These are phyloP conservation scores for Mycosphaerella sp. DNA, from an alignment of 2,329 filamentous ascomycete species.

Conservation along the genomic window DNA sequence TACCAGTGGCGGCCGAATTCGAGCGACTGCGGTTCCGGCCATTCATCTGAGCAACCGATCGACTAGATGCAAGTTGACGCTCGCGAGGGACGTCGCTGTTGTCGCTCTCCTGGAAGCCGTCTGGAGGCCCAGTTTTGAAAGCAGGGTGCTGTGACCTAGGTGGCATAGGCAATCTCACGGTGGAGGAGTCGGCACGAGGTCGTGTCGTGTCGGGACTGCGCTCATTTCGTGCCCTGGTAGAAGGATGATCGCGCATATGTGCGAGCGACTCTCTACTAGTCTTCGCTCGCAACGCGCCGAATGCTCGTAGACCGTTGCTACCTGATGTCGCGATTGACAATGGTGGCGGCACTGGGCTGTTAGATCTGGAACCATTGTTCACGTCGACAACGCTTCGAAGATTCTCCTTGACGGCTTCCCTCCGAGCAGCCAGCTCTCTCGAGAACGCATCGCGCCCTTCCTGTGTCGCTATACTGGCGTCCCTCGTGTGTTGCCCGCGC, in stretches of 20 bases:
- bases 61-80: slow-evolving; percentile 18
- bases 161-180: slow-evolving; percentile 19
- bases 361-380: slow-evolving; percentile 40
- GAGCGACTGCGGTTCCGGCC: slow-evolving; percentile 45
- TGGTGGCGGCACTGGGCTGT: slow-evolving; percentile 32
- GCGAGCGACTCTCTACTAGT: slow-evolving; percentile 61
- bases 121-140: slow-evolving; percentile 19
- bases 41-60: slow-evolving; percentile 6
- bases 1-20: slow-evolving; percentile 47
- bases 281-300: slow-evolving; percentile 60
- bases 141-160: slow-evolving; percentile 22
- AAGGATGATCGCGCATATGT: slow-evolving; percentile 39
- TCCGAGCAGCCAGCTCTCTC: slow-evolving; percentile 63
- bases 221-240: slow-evolving; percentile 43
- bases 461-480: slow-evolving; percentile 46
- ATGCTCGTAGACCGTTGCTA: slow-evolving; percentile 45
- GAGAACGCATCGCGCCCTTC: slow-evolving; percentile 64
- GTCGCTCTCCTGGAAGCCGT: slow-evolving; percentile 8
- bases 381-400: slow-evolving; percentile 59
- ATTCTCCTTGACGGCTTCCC: slow-evolving; percentile 65
- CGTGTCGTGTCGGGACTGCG: slow-evolving; percentile 24
- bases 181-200: slow-evolving; percentile 23
- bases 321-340: slow-evolving; percentile 18
- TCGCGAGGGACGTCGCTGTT: slow-evolving; percentile 9
- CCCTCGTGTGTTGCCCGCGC: slow-evolving; percentile 42